Evolutionary conservation across 192 early-diverging fungal genomes (phyloP), one percentile per base, ranked within the genome.

Genomic region (Entomortierella lignicola): DNA sequence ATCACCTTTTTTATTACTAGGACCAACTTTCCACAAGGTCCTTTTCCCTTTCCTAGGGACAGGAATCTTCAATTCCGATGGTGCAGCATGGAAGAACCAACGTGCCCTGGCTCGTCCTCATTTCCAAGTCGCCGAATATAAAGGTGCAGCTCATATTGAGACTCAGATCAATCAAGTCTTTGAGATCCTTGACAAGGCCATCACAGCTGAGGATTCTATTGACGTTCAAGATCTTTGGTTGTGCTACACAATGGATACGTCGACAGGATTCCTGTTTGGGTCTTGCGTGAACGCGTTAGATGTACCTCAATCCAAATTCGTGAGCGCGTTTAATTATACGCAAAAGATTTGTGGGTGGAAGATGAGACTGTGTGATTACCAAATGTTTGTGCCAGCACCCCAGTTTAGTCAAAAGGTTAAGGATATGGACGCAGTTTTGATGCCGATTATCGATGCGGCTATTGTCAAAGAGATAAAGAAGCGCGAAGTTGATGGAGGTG

Each of bases 51-150:
- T 77, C 55, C 62, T 77, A 66, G 74, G 74, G 34, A 77, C 74
- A 18, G 74, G 74, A n/a, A 77, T 77, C 55, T 77, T 77, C 48
- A 77, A 77, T 17, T 27, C 74, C 5, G 74, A 77, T 37, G 74
- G 74, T 8, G 60, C 74, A 4, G 74, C 74, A 0, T 77, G 74
- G 74, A 77, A 77, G 61, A 77, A 77, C 61, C 74, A 77, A 27
- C 74, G 74, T 21, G 66, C 74, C 7, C 27, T 77, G 7, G 74
- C 74, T 26, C 74, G 74, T 30, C 74, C 74, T 20, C 74, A 77
- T 26, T 77, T 77, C 55, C 74, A 77, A 32, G 74, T 77, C 39
- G 69, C 74, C 11, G 74, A 77, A 26, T 77, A 77, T 29, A 77
- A 77, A 55, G 74, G 74, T 13, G 74, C 74, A 1, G 74, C 66